Evolutionary conservation across 208 protist species (phyloP), one percentile per base, ranked within the genome.

Genomic region (Strigomonas culicis): DNA sequence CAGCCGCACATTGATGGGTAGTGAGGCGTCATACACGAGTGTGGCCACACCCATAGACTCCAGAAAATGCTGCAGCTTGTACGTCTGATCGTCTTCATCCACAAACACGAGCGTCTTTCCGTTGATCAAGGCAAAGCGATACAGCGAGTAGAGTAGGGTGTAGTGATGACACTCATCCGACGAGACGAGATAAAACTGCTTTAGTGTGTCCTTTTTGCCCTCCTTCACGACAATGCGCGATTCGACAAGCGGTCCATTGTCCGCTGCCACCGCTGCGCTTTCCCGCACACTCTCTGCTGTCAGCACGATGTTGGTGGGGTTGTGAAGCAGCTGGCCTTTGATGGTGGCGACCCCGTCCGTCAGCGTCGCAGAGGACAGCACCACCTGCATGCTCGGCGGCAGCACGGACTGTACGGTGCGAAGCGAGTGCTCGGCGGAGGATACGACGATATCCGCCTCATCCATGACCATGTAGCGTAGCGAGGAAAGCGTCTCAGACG

Each of bases 31-130:
- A 60, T 99, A 94, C 31, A 98, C 92, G 46, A 97, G 94, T 4
- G 83, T 84, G 6, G 77, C 77, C 17, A 99, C 85, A 28, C 86
- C 91, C 50, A 99, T 88, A 70, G 96, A 90, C 74, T 98, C 91
- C 10, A 99, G 82, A 71, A 99, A 99, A 66, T 98, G 88, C 72
- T 98, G 95, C 27, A 99, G 72, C 27, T 82, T 79, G 83, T 98
- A 99, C 65, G 91, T 98, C 22, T 79, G 68, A 36, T 98, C 87
- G 44, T 98, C 92, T 22, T 86, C 68, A 59, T 98, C 97, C 46
- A 98, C 96, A 72, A 99, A 99, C 56, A 99, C 90, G 51, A 99
- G 82, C 24, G 93, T 96, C 70, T 98, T 98, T 30, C 97, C 97
- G 24, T 78, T 75, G 50, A 99, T 90, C 47, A 98, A 83, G 21